A percentile compares a stretch with the other conserved stretches of the same genome.
These are phyloP conservation scores for Stachybotrys chlorohalonatus DNA, from an alignment of 2,329 filamentous ascomycete species.

Conservation along the genomic window DNA sequence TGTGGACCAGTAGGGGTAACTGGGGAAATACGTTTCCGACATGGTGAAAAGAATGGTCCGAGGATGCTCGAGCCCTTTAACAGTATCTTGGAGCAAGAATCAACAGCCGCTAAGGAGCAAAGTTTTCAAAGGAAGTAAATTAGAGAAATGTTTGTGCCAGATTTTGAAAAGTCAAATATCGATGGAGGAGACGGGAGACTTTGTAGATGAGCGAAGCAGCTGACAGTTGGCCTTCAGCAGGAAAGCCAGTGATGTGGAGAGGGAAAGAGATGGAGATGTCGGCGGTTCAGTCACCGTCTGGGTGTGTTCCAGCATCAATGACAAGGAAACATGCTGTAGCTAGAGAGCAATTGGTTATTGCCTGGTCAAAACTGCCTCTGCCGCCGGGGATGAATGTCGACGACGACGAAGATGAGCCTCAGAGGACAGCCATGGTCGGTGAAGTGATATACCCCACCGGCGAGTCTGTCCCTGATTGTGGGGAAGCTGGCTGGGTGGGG, in stretches of 20 bases:
- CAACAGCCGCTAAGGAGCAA: not conserved
- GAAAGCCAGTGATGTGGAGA: not conserved
- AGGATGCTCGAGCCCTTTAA: too few species aligned
- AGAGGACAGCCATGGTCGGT: not conserved
- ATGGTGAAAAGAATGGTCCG: not conserved
- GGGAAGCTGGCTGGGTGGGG: too few species aligned
- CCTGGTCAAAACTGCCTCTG: too few species aligned
- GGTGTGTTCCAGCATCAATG: not conserved
- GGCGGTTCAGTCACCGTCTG: too few species aligned
- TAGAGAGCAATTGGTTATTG: not conserved
- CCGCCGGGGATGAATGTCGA: not conserved
- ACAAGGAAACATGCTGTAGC: not conserved
- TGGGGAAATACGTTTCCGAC: not conserved
- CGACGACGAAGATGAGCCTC: not conserved
- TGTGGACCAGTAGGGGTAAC: not conserved
- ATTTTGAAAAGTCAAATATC: not conserved
- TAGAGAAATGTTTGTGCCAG: not conserved
- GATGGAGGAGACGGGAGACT: not conserved
- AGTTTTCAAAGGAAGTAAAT: not conserved
- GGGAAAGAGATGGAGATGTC: not conserved
- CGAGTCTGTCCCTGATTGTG: not conserved
- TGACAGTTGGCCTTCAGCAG: not conserved
- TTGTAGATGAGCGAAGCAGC: not conserved
- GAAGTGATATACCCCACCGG: not conserved
- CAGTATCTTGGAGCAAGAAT: too few species aligned